Evolutionary conservation across 176 grass and related monocot species (phyloP).

Genomic region (Guadua angustifolia): DNA sequence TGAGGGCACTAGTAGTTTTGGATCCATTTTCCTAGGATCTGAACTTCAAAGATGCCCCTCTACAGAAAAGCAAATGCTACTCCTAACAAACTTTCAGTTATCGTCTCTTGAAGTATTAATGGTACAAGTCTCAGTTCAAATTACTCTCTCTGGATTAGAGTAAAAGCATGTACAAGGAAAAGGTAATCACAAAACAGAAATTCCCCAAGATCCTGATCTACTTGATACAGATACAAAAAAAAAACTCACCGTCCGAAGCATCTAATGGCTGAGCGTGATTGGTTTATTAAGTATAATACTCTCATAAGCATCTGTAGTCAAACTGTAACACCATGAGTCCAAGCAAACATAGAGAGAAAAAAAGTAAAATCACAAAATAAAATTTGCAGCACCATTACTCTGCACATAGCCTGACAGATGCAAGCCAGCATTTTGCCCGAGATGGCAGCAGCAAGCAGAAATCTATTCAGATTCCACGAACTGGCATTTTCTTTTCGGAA

Average conservation of each 20-base stretch:
- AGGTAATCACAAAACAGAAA: neutral
- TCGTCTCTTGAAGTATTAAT: neutral
- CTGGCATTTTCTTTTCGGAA: constrained; percentile 12
- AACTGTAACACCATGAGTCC: neutral
- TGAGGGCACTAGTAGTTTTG: neutral
- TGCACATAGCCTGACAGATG: neutral
- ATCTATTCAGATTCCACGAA: constrained; percentile 20
- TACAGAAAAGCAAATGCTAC: neutral
- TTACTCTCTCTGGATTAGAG: neutral
- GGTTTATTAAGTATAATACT: neutral
- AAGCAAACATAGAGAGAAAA: neutral
- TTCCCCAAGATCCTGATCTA: neutral
- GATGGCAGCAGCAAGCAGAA: constrained; percentile 6
- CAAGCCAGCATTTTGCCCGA: constrained; percentile 21
- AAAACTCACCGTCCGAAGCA: neutral
- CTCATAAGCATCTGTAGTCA: neutral
- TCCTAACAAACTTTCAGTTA: neutral
- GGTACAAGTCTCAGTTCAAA: neutral
- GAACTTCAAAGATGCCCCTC: neutral
- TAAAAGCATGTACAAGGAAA: neutral
- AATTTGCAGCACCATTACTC: neutral
- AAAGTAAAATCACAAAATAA: neutral
- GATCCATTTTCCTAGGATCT: constrained; percentile 32
- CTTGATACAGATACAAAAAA: neutral
- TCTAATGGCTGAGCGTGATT: neutral